Base-by-base conservation (phyloP, 1,139 yeast genomes). In the Hyphopichia khmerensis region DNA sequence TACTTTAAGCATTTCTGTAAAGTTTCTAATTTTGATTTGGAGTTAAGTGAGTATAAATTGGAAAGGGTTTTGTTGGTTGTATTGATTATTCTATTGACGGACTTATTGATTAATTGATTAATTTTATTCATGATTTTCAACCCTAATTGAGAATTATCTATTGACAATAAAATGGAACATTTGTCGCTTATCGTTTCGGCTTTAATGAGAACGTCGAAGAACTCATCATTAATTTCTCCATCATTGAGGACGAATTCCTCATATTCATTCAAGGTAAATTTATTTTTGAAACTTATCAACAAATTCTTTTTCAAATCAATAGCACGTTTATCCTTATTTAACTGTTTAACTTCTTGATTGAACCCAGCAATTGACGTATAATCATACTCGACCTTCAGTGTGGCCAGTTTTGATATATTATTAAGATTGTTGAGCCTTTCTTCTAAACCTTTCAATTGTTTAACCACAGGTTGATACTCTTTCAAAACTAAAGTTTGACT, bases 71-170 rank as follows among this genome's bases (percentile, higher is more conserved):
- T 61, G 47, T 64, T 69, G 41, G 70, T 62, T 43, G 60, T 69
- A 2, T 51, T 42, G 2, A 60, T 52, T 39, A 86, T 68, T 43
- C 81, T 73, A 29, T 75, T 80, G 39, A 76, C 73, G 0, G 87
- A 80, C 34, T 65, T 59, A 42, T 75, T 75, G 13, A 82, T 69
- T 38, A 78, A 62, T n/a, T 62, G 66, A 33, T 79, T 75, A 64
- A 82, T 77, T 51, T 81, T 77, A 11, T 75, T 66, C 80, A 90
- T 80, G 40, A 91, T 80, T 38, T 80, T 80, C 32, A 78, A 59
- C 2, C 97, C 96, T 23, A 88, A 67, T 40, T 75, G 75, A n/a
- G 84, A 85, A 55, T 84, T 83, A 39, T 84, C 87, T 54, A 82
- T 72, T 8, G 86, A 77, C 32, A 87, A 72, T 40, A 88, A 68